Conservation (phyloP, 306 rosid species). For the Casuarina equisetifolia region DNA sequence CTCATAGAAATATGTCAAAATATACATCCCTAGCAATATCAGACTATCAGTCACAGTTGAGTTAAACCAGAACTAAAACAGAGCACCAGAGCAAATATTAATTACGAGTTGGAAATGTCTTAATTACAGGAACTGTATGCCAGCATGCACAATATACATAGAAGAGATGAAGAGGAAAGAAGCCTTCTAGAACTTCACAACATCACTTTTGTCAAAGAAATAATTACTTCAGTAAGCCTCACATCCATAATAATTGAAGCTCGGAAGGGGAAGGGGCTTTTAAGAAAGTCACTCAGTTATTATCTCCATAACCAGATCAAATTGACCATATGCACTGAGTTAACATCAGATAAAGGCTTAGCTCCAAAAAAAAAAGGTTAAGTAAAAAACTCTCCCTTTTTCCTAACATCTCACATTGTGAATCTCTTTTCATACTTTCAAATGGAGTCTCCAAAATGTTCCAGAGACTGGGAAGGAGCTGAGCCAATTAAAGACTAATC, state of each 20-base stretch:
- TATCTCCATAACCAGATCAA: not conserved
- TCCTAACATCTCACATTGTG: not conserved
- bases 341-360: not conserved
- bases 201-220: not conserved
- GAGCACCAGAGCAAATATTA: not conserved
- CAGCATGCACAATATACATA: not conserved
- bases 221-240: not conserved
- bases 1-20: not conserved
- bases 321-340: not conserved
- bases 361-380: not conserved
- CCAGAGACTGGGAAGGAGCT: not conserved
- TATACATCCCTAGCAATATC: not conserved
- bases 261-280: not conserved
- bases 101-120: not conserved
- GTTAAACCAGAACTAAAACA: not conserved
- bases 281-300: not conserved
- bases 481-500: not conserved
- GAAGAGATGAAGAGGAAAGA: not conserved
- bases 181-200: not conserved
- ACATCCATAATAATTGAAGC: not conserved
- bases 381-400: not conserved
- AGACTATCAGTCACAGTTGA: not conserved
- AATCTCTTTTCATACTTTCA: not conserved
- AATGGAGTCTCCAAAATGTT: not conserved
- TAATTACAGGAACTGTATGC: conserved; percentile 4